Conservation (phyloP, 345 rosid genomes). For the Eucalyptus microcorys region DNA sequence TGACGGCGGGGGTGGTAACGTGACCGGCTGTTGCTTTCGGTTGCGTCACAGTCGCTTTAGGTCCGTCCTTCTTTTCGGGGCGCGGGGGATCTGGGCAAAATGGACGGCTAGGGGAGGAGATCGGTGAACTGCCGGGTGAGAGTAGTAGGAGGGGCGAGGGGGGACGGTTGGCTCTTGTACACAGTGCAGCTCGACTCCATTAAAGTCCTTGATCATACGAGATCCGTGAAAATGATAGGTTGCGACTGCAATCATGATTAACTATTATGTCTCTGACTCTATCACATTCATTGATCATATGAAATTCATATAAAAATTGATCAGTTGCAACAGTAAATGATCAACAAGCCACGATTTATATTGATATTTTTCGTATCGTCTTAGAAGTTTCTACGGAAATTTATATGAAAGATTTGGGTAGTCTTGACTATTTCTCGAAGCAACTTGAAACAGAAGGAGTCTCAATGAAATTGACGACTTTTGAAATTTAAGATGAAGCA, state of each 20-base stretch:
- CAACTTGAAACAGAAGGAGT: background rate
- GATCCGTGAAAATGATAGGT: background rate
- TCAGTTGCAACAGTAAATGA: too few species aligned
- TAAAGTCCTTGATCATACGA: background rate
- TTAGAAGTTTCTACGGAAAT: too few species aligned
- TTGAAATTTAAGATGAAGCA: background rate
- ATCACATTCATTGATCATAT: too few species aligned
- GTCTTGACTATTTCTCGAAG: background rate
- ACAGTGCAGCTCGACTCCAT: background rate
- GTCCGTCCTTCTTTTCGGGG: background rate
- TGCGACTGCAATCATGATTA: background rate
- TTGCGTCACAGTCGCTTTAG: background rate
- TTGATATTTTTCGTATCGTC: too few species aligned
- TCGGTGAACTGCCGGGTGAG: background rate
- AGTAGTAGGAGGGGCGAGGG: background rate
- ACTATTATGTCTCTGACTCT: too few species aligned
- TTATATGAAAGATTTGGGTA: background rate
- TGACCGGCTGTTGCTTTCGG: background rate
- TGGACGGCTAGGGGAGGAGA: background rate
- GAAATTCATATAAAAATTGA: too few species aligned
- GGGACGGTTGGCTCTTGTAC: too few species aligned
- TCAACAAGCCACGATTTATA: fast-evolving
- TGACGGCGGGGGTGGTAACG: background rate
- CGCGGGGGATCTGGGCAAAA: background rate
- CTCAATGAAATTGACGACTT: background rate